Conservation (phyloP, 2,329 filamentous ascomycete species). For the Aspergillus pseudotamarii region DNA sequence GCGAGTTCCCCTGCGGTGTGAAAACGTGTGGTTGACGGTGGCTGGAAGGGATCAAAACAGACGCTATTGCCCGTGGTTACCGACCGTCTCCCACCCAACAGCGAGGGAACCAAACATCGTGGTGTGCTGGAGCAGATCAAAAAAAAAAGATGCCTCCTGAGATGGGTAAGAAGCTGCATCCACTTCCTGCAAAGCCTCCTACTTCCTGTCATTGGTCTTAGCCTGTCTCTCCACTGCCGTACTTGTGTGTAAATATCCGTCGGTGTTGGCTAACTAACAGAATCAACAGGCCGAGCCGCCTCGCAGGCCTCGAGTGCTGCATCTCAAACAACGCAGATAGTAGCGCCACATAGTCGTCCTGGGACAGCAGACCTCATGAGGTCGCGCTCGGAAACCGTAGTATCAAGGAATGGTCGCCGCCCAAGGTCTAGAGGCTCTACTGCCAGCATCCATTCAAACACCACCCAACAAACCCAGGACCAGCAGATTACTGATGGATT, state of each 20-base stretch:
- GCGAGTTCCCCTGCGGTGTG: constrained; percentile 14
- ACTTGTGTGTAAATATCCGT: constrained; percentile 1
- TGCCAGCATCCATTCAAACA: constrained; percentile 51
- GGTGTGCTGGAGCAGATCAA: constrained; percentile 19
- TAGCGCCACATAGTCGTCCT: constrained; percentile 42
- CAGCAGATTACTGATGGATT: constrained; percentile 44
- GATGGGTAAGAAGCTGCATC: constrained; percentile 33
- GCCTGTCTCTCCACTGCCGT: not conserved
- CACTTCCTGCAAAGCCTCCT: constrained; percentile 12
- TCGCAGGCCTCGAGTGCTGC: constrained; percentile 41
- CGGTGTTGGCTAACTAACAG: constrained; percentile 18
- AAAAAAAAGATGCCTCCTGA: constrained; percentile 34
- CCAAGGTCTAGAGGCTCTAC: constrained; percentile 51
- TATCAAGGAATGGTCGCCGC: constrained; percentile 44
- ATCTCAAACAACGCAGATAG: constrained; percentile 42
- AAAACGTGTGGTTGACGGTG: constrained; percentile 26
- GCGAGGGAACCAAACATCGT: constrained; percentile 21
- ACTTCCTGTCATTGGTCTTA: not conserved
- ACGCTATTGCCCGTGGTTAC: constrained; percentile 32
- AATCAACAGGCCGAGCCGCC: constrained; percentile 35
- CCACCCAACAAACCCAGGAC: constrained; percentile 47
- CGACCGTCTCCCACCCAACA: constrained; percentile 27
- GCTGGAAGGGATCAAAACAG: constrained; percentile 33
- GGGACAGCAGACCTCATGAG: constrained; percentile 45
- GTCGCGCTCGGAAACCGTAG: constrained; percentile 43